A percentile compares a stretch with the other conserved stretches of the same genome.
Conservation (phyloP, 179 eudicot genomes). For the Patellifolia procumbens region DNA sequence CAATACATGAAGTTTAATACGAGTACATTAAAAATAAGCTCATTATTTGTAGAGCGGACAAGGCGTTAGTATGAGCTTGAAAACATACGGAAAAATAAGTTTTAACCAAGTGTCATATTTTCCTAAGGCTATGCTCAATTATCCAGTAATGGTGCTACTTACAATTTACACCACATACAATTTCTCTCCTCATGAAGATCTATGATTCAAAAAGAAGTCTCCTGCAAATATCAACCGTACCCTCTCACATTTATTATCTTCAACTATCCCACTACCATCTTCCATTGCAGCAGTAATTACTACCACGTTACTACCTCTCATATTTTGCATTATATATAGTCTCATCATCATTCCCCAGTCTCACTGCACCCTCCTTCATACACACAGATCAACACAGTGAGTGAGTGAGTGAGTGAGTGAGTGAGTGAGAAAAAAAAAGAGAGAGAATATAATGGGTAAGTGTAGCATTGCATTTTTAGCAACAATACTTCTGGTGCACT, state of each 20-base stretch:
- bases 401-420: not conserved
- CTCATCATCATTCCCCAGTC: not conserved
- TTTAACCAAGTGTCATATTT: not conserved
- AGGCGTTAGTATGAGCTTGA: too few species aligned
- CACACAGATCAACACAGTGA: not conserved
- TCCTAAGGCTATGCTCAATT: too few species aligned
- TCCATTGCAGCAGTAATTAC: constrained; percentile 1
- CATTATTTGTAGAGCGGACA: too few species aligned
- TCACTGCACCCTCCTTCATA: not conserved
- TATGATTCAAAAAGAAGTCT: not conserved
- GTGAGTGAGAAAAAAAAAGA: not conserved
- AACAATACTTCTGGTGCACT: constrained; percentile 23
- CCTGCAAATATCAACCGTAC: not conserved
- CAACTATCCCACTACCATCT: constrained; percentile 27
- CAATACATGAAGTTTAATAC: too few species aligned
- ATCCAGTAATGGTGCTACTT: too few species aligned
- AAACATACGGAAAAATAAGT: not conserved
- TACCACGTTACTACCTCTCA: not conserved
- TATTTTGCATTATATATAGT: constrained; percentile 23
- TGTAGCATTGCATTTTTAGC: constrained; percentile 7
- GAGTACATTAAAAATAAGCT: too few species aligned
- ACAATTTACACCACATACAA: not conserved
- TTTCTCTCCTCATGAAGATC: not conserved
- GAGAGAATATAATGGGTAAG: constrained; percentile 20
- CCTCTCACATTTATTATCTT: constrained; percentile 7